Percentiles rank a stretch among this genome's conserved stretches.
phyloP scores from a whole-genome alignment of 192 early-diverging fungal genomes.

The Gaertneriomyces semiglobifer region DNA sequence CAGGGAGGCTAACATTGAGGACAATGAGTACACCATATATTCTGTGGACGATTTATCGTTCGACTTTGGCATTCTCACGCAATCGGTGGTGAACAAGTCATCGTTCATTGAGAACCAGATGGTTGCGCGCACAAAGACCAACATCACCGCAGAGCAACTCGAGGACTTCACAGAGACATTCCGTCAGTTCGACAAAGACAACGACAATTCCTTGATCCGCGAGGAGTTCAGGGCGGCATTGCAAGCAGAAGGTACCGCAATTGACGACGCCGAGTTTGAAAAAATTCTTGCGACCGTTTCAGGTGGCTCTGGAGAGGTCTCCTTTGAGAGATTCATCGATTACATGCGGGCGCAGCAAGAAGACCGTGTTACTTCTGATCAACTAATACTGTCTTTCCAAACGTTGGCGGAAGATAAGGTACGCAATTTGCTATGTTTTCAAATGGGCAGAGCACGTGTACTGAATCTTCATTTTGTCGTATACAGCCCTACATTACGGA shows the following conservation, averaged over 20 bases:
- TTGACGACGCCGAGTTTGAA: conserved; percentile 67
- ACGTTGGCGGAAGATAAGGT: conserved; percentile 78
- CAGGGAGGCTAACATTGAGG: conserved; percentile 80
- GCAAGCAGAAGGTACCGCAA: conserved; percentile 43
- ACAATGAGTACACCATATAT: conserved; percentile 77
- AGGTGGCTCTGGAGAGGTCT: conserved; percentile 60
- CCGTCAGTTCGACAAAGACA: conserved; percentile 87
- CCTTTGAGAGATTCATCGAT: conserved; percentile 84
- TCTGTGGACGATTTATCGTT: conserved; percentile 86
- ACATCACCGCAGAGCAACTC: conserved; percentile 86
- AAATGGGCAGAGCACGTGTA: neutral
- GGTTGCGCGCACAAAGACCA: conserved; percentile 88
- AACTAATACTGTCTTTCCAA: conserved; percentile 80
- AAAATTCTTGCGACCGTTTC: conserved; percentile 62
- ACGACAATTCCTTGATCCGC: conserved; percentile 69
- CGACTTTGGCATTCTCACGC: conserved; percentile 75
- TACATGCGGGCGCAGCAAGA: conserved; percentile 84
- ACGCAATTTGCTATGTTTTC: conserved; percentile 1
- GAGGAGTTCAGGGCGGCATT: conserved; percentile 85
- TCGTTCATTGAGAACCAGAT: conserved; percentile 95
- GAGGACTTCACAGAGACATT: conserved; percentile 84
- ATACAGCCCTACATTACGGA: conserved; percentile 72
- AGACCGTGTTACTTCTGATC: conserved; percentile 82
- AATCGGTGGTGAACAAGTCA: conserved; percentile 52
- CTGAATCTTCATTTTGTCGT: neutral